phyloP scores from a whole-genome alignment of 345 rosid genomes.

The Ricinus communis region DNA sequence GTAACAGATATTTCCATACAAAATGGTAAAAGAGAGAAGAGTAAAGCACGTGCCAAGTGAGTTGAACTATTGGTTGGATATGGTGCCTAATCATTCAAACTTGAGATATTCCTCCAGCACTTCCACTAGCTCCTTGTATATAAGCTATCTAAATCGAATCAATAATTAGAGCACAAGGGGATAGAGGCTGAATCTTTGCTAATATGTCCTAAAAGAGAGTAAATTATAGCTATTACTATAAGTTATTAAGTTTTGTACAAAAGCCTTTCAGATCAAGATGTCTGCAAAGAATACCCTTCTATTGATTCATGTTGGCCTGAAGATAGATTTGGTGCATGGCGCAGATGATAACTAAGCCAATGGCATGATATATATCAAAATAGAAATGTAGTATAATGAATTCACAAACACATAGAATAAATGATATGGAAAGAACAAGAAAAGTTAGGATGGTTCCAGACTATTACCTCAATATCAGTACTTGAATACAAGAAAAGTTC shows the following conservation, averaged over 20 bases:
- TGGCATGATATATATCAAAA: neutral
- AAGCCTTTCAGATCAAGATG: neutral
- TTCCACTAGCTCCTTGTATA: slow-evolving; percentile 72
- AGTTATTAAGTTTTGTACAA: neutral
- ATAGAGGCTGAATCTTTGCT: slow-evolving; percentile 55
- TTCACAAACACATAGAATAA: neutral
- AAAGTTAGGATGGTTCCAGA: slow-evolving; percentile 10
- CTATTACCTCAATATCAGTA: slow-evolving; percentile 95
- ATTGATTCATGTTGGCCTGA: neutral
- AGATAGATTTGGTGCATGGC: neutral
- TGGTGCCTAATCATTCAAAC: slow-evolving; percentile 33
- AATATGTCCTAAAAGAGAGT: slow-evolving; percentile 64
- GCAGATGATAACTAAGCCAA: neutral
- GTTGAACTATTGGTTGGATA: neutral
- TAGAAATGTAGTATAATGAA: neutral
- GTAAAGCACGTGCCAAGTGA: neutral
- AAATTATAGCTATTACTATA: slow-evolving; percentile 9
- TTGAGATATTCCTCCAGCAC: slow-evolving; percentile 89
- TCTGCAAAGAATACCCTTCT: neutral
- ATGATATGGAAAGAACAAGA: neutral
- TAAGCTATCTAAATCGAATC: slow-evolving; percentile 94
- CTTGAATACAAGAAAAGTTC: slow-evolving; percentile 78
- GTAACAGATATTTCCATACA: neutral
- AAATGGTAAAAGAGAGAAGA: neutral
- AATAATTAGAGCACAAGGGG: slow-evolving; percentile 70